Base-by-base conservation (phyloP, 192 early-diverging fungal genomes). In the Thamnidium elegans region DNA sequence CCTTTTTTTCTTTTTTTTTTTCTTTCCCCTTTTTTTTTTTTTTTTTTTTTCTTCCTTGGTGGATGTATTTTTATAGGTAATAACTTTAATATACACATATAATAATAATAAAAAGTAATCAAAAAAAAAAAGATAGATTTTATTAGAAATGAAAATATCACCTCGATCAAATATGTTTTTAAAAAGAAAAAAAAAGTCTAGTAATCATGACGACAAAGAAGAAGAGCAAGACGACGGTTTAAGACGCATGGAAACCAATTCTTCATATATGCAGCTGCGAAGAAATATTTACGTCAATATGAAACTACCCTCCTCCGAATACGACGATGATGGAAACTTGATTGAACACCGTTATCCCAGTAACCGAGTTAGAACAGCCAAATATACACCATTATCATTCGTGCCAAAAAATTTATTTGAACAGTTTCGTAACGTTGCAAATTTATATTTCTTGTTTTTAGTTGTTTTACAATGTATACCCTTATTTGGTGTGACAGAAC, bases 381-480 rank as follows among this genome's bases (percentile, higher is more conserved):
- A 98, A 74, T 99, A 99, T 81, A 93, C 92, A 6, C 70, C 90
- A 4, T 52, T 93, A 10, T 89, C 90, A 0, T 99, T 98, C 76
- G 73, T 99, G 14, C 96, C 96, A 17, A 96, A 94, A 72, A 97
- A 97, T 65, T 71, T 99, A 61, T 91, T 92, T 72, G 95, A 98
- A 84, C 96, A 99, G 80, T 99, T 99, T 75, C 89, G 93, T 7
- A 85, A 87, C 43, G 83, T 96, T 7, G 97, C 97, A 50, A 99
- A 99, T 73, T 83, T 97, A 31, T 99, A 96, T 74, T 99, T 99
- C 72, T 73, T 96, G 52, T 89, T 90, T 58, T 68, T 97, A 30
- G 91, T 95, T 4, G 82, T 95, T 32, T 80, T 97, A 50, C 94
- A 96, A 76, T 79, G 86, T 17, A 70, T 76, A 26, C 81, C 81